Evolutionary conservation across 2,329 filamentous ascomycete genomes (phyloP), one percentile per base, ranked within the genome.

Genomic region (Fusarium sp.): DNA sequence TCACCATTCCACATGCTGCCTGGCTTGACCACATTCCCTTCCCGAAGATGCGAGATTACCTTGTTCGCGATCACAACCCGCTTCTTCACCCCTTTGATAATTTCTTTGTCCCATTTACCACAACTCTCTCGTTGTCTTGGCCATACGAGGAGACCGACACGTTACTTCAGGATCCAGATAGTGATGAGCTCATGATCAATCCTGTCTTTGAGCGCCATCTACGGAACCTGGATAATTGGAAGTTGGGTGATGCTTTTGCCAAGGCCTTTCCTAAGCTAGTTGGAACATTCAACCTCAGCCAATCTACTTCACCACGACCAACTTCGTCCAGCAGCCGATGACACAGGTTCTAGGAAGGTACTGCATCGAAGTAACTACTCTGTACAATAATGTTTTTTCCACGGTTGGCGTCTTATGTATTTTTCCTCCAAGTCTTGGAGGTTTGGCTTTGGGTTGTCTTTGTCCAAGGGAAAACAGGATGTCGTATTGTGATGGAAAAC

Each of bases 1-100:
- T 93, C 21, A 86, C 89, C 60, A 87, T 83, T 0, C 82, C 89
- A 1, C 94, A 97, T 80, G 92, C 94, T 2, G 88, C 89, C 3
- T 97, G 94, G 94, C 86, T 94, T 37, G 94, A 97, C 78, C 89
- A 95, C 78, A 73, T 97, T 7, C 93, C 93, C 2, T 97, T 93
- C 84, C 93, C 94, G 1, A 84, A 83, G 27, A 92, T 96, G 88
- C 91, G 94, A 33, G 92, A 94, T 66, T 85, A 84, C 27, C 83
- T 94, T 44, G 84, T 91, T 29, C 80, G 83, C 29, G 80, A 85
- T 1, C 87, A 89, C 57, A 80, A 82, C 27, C 79, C 83, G 0
- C 70, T 77, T 9, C 83, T 87, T 45, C 91, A 91, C 62, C 84
- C 88, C 0, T 95, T 97, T 76, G 92, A 95, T 63, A 89, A 92